Evolutionary conservation across 768 basidiomycete species (phyloP), one percentile per base, ranked within the genome.

Genomic region (Tylopilus intermedius): DNA sequence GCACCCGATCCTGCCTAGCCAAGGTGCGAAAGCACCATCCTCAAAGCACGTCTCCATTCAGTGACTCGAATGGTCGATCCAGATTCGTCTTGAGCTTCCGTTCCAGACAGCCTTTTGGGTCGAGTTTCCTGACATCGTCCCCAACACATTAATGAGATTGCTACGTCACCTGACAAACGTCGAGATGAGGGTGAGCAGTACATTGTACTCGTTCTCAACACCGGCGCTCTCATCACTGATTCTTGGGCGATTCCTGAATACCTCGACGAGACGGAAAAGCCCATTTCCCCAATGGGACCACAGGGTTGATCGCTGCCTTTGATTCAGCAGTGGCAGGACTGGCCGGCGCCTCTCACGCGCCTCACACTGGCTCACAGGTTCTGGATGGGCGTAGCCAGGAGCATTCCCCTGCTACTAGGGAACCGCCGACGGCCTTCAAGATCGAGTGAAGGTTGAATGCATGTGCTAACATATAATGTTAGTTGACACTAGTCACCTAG

Each of bases 1-100:
- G 3, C 74, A 1, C 67, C 69, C 5, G 76, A 75, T 47, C 59
- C 69, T 7, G 70, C 64, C 56, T 78, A 67, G 52, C 60, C 71
- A 27, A 73, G 74, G 76, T 59, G 1, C 10, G 51, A 55, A 6
- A 11, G 10, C 33, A 46, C 3, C 39, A 2, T 5, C n/a, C 1
- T 5, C 37, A 8, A 15, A 1, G 37, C 8, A 7, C 7, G n/a
- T 15, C 15, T 37, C 14, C 4, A 18, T 21, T 37, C 5, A 56
- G 40, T 6, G 33, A 33, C 14, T 1, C 18, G 18, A 18, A 18
- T 18, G 18, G 18, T 18, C 18, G 3, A 21, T n/a, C 21, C 27
- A 74, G 74, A 57, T 63, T 63, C 40, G 61, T 62, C 11, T 58
- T 70, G 54, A 47, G 64, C 54, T 74, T 32, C 65, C 69, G 13